Evolutionary conservation across 148 eudicot species (phyloP).

Genomic region (Linanthus parryae): DNA sequence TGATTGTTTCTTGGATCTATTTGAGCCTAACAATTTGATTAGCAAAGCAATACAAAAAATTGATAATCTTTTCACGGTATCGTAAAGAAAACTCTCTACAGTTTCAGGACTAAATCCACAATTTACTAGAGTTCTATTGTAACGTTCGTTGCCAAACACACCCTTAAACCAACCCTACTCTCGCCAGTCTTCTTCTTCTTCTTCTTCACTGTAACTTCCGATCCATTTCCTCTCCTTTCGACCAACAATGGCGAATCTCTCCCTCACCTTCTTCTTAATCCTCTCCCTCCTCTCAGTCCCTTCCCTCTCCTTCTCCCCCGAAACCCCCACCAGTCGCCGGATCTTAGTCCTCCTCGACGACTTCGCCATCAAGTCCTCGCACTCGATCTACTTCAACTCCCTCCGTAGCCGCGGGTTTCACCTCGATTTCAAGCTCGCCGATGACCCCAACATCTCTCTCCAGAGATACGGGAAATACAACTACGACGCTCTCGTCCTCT

Average conservation of each 20-base stretch:
- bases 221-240: no score
- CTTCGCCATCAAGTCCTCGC: conserved; percentile 38
- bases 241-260: conserved; percentile 32
- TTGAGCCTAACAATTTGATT: no score
- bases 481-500: conserved; percentile 48
- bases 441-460: conserved; percentile 35
- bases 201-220: no score
- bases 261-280: conserved; percentile 13
- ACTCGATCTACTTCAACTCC: conserved; percentile 41
- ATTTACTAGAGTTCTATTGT: no score
- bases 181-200: no score
- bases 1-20: no score
- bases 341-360: conserved; percentile 49
- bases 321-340: conserved; percentile 31
- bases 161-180: no score
- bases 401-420: conserved; percentile 39
- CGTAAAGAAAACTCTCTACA: no score
- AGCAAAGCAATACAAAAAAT: no score
- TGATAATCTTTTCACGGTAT: no score
- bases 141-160: no score
- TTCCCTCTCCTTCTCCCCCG: conserved; percentile 35
- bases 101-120: no score
- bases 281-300: conserved; percentile 17
- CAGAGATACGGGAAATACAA: conserved; percentile 45
- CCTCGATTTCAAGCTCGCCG: conserved; percentile 54